These are phyloP conservation scores for Pisolithus thermaeus DNA, from an alignment of 1,284 basidiomycete genomes.

Conservation along the genomic window DNA sequence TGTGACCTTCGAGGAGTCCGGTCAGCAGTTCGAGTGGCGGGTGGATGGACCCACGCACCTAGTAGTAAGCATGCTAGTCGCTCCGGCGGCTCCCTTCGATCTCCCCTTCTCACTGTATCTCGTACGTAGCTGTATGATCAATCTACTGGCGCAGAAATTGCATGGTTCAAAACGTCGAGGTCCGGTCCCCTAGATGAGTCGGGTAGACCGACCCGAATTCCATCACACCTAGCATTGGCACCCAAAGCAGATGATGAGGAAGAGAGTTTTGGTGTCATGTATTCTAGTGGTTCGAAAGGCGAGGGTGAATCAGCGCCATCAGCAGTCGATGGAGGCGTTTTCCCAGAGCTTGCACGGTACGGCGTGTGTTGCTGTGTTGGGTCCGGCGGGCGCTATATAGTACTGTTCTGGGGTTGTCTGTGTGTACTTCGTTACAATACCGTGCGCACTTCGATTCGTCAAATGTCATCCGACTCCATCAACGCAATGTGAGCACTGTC, in stretches of 20 bases:
- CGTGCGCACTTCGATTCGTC: too few relatives aligned
- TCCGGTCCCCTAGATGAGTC: background rate
- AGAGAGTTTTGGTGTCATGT: conserved; percentile 2
- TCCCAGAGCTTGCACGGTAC: background rate
- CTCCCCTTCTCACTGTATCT: background rate
- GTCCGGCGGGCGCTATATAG: too few relatives aligned
- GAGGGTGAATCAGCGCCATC: background rate
- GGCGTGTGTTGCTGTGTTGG: too few relatives aligned
- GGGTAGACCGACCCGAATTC: background rate
- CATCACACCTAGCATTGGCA: background rate
- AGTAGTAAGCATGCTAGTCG: background rate
- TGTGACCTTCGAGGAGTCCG: background rate
- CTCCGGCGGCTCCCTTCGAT: background rate
- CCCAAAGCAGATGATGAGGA: conserved; percentile 4
- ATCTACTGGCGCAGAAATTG: background rate
- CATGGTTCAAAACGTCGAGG: background rate
- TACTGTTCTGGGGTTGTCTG: too few relatives aligned
- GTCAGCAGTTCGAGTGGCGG: background rate
- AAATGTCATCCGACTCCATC: too few relatives aligned
- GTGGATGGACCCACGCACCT: background rate
- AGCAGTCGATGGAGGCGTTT: background rate
- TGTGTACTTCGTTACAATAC: too few relatives aligned
- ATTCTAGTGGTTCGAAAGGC: conserved; percentile 3
- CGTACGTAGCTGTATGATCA: background rate
- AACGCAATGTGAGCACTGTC: too few relatives aligned